phyloP scores from a whole-genome alignment of 2,329 filamentous ascomycete species.

The Chaetothyriales sp. region DNA sequence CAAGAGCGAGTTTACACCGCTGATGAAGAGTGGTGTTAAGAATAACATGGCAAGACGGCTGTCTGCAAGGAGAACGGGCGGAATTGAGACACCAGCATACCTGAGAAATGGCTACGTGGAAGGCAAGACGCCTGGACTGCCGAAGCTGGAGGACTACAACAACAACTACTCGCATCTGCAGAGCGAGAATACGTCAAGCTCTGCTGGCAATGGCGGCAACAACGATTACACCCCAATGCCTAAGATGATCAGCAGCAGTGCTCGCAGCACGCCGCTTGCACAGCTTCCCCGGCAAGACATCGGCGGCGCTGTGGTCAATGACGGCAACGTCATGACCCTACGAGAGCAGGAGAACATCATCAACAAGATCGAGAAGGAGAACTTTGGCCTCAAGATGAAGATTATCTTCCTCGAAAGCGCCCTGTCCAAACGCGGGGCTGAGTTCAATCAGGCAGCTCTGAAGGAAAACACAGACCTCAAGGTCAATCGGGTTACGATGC shows the following conservation, averaged over 20 bases:
- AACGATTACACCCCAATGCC: conserved; percentile 60
- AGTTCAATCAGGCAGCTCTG: conserved; percentile 74
- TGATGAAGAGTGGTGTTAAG: conserved; percentile 67
- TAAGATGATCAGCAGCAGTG: conserved; percentile 65
- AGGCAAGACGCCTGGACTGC: conserved; percentile 59
- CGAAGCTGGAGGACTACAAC: conserved; percentile 55
- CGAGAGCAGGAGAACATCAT: conserved; percentile 89
- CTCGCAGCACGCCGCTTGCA: conserved; percentile 66
- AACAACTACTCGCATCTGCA: conserved; percentile 57
- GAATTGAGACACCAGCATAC: conserved; percentile 53
- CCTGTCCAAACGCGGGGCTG: conserved; percentile 69
- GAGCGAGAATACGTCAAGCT: conserved; percentile 47
- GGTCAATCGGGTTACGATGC: conserved; percentile 78
- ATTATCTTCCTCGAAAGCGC: conserved; percentile 94
- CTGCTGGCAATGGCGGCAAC: conserved; percentile 44
- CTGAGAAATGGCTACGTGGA: conserved; percentile 49
- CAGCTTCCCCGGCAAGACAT: conserved; percentile 47
- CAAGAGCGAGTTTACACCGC: conserved; percentile 75
- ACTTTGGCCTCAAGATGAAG: conserved; percentile 91
- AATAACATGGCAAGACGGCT: conserved; percentile 43
- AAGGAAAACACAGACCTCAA: conserved; percentile 95
- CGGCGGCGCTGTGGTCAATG: conserved; percentile 57
- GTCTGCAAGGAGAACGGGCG: conserved; percentile 46
- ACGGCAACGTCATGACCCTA: conserved; percentile 79
- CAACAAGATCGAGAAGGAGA: conserved; percentile 94